A percentile compares a stretch with the other conserved stretches of the same genome.
phyloP scores from a whole-genome alignment of 768 basidiomycete genomes.

The Boletales sp. region DNA sequence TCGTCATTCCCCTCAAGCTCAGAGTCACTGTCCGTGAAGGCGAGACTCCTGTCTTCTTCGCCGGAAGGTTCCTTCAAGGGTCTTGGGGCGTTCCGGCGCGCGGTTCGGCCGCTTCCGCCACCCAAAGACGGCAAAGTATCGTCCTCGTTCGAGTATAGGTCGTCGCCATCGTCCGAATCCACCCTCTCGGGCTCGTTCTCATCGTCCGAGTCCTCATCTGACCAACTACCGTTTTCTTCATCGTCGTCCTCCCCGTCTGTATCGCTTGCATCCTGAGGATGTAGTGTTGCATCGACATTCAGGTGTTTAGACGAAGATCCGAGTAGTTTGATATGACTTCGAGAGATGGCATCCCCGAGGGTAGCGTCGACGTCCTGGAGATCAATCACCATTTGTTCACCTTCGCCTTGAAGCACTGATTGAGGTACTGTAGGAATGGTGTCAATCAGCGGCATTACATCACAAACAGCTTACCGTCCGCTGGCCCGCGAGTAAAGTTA shows the following conservation, averaged over 20 bases:
- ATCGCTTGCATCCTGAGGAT: slow-evolving; percentile 32
- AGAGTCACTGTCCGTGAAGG: slow-evolving; percentile 79
- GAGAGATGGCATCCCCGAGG: slow-evolving; percentile 77
- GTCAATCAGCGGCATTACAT: neutral
- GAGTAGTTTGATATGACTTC: slow-evolving; percentile 80
- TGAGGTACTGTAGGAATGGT: slow-evolving; percentile 49
- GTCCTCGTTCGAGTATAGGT: neutral
- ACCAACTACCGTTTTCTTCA: slow-evolving; percentile 10
- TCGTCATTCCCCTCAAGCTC: slow-evolving; percentile 61
- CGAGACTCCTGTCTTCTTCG: slow-evolving; percentile 42
- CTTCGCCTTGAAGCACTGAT: slow-evolving; percentile 78
- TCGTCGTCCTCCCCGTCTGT: slow-evolving; percentile 31
- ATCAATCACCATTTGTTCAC: slow-evolving; percentile 97
- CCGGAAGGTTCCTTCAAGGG: slow-evolving; percentile 36
- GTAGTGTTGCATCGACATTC: slow-evolving; percentile 34
- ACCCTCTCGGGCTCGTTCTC: neutral
- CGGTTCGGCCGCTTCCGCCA: slow-evolving; percentile 47
- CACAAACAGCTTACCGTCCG: slow-evolving; percentile 46
- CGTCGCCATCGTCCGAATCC: slow-evolving; percentile 2
- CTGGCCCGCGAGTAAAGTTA: slow-evolving; percentile 79
- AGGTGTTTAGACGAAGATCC: slow-evolving; percentile 77
- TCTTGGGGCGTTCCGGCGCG: slow-evolving; percentile 39
- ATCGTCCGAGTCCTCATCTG: slow-evolving; percentile 16
- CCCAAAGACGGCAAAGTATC: neutral
- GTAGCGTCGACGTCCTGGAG: slow-evolving; percentile 83